Evolutionary conservation across 2,329 filamentous ascomycete genomes (phyloP).

Genomic region (Pseudocercospora macadamiae): DNA sequence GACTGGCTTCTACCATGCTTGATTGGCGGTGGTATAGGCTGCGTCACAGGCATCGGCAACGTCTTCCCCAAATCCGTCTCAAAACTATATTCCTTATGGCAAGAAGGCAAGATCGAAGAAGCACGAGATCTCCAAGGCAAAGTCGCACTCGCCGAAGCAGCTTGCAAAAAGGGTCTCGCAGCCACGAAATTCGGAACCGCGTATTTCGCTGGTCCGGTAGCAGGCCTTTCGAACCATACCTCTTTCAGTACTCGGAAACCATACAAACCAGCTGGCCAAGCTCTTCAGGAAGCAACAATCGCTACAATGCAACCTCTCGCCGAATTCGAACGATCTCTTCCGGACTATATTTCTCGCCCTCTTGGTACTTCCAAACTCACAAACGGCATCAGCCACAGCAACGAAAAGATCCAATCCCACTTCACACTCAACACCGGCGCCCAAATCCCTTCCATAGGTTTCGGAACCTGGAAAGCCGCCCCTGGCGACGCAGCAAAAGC

Average conservation of each 20-base stretch:
- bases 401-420: slow-evolving; percentile 6
- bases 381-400: slow-evolving; percentile 8
- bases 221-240: slow-evolving; percentile 22
- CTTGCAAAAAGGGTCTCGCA: slow-evolving; percentile 69
- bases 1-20: slow-evolving; percentile 64
- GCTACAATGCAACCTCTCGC: slow-evolving; percentile 21
- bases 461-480: slow-evolving; percentile 44
- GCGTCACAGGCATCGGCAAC: slow-evolving; percentile 56
- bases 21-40: slow-evolving; percentile 51
- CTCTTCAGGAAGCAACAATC: slow-evolving; percentile 41
- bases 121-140: slow-evolving; percentile 63
- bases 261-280: slow-evolving; percentile 15
- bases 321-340: slow-evolving; percentile 16
- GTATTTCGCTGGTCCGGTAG: slow-evolving; percentile 22
- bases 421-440: slow-evolving; percentile 46
- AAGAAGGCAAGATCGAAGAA: slow-evolving; percentile 58
- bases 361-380: not conserved
- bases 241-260: slow-evolving; percentile 21
- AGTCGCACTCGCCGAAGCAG: slow-evolving; percentile 66
- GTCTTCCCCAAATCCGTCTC: slow-evolving; percentile 59
- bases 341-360: slow-evolving; percentile 9
- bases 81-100: slow-evolving; percentile 63
- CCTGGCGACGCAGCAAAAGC: slow-evolving; percentile 34
- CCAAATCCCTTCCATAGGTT: slow-evolving; percentile 42
- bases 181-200: slow-evolving; percentile 68